Base-by-base conservation (phyloP, 2,329 filamentous ascomycete species). In the Arthrocladium fulminans region DNA sequence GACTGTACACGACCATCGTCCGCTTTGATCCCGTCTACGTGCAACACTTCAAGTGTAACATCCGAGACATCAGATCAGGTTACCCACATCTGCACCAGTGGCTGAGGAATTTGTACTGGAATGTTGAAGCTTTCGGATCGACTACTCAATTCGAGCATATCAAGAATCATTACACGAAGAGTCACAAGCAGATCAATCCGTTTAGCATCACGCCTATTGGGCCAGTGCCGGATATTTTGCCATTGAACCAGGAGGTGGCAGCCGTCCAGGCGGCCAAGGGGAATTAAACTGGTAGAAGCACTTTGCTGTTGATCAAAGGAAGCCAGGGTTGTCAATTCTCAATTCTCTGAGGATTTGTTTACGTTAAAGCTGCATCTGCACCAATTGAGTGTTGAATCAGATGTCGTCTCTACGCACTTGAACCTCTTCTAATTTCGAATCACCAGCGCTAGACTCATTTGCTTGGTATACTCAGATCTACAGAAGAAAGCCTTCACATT, bases 121-220 rank as follows among this genome's bases (percentile, higher is more conserved):
- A 83, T 57, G 65, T 80, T 20, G 73, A 80, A 0, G 88, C 87
- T 2, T 96, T 94, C 70, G 72, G 73, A 54, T 79, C 85, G 45
- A 92, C 88, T 52, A 94, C 89, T 19, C 79, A 96, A 66, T 95
- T 94, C 65, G 79, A 94, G 65, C 92, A 98, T 69, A 97, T 97
- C 72, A 96, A 94, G 78, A 84, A 76, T 38, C 80, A 83, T 59
- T 83, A 83, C 62, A 83, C 79, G 2, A 80, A 79, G 70, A 80
- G 75, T 55, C 80, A 83, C 64, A 69, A 64, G 56, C 79, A 82
- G 66, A 83, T 83, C 57, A 83, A 83, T 61, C 77, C 62, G 40
- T 75, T 73, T 63, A 68, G 74, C 32, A 94, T 98, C 62, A 90
- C 88, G 20, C 89, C 90, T 1, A 63, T 94, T 13, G 90, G 90